Evolutionary conservation across 2,329 filamentous ascomycete species (phyloP).

Genomic region (Rutstroemia sydowiana): DNA sequence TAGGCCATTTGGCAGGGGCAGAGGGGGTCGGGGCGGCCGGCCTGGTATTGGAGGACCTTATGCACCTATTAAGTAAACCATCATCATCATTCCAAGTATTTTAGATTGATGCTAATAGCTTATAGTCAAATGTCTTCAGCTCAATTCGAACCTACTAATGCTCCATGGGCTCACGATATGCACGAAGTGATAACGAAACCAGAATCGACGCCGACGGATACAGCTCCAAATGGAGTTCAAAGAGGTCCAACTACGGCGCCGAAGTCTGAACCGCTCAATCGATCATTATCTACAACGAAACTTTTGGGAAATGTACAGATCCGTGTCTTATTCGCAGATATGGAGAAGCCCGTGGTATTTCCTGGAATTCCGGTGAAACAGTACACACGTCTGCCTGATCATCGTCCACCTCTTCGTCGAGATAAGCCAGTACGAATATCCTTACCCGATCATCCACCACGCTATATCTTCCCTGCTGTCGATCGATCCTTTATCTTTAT

Average conservation of each 20-base stretch:
- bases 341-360: slow-evolving; percentile 65
- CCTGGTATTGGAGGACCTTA: slow-evolving; percentile 49
- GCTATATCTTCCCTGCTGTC: slow-evolving; percentile 83
- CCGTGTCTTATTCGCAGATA: slow-evolving; percentile 69
- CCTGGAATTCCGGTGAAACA: slow-evolving; percentile 75
- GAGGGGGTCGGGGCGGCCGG: slow-evolving; percentile 49
- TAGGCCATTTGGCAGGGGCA: slow-evolving; percentile 59
- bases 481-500: slow-evolving; percentile 98
- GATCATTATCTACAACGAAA: slow-evolving; percentile 75
- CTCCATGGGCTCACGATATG: slow-evolving; percentile 89
- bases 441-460: slow-evolving; percentile 67
- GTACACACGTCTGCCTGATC: slow-evolving; percentile 89
- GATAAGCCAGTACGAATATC: slow-evolving; percentile 96
- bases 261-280: slow-evolving; percentile 59
- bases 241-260: slow-evolving; percentile 33
- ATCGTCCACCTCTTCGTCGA: slow-evolving; percentile 84
- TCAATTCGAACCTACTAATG: slow-evolving; percentile 53
- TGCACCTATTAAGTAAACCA: slow-evolving; percentile 56
- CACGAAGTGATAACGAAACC: slow-evolving; percentile 63
- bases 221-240: slow-evolving; percentile 34
- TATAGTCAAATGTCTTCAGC: slow-evolving; percentile 39
- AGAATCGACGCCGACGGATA: slow-evolving; percentile 20
- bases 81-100: slow-evolving; percentile 13
- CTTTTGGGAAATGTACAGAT: slow-evolving; percentile 80
- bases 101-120: slow-evolving; percentile 20